A percentile compares a stretch with the other conserved stretches of the same genome.
Conservation (phyloP, 2,329 filamentous ascomycete genomes). For the Metarhizium rileyi region DNA sequence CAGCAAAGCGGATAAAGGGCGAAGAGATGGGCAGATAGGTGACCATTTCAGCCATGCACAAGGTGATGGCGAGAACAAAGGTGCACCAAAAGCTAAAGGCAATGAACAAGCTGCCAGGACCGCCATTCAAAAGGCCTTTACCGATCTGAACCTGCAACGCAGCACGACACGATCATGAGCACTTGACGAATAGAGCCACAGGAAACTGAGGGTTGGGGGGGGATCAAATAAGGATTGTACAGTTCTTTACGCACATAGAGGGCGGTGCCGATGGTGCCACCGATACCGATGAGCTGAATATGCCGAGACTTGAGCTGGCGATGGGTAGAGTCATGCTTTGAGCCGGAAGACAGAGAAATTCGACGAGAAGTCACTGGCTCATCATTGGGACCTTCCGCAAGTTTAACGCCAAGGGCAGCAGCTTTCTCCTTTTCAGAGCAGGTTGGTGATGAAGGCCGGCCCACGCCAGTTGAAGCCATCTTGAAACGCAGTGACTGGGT, state of each 20-base stretch:
- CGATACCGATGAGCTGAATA: slow-evolving; percentile 52
- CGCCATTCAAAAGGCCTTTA: slow-evolving; percentile 45
- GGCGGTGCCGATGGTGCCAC: slow-evolving; percentile 54
- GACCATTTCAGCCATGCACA: slow-evolving; percentile 65
- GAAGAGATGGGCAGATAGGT: slow-evolving; percentile 68
- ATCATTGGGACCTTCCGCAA: background rate
- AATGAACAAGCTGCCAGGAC: slow-evolving; percentile 47
- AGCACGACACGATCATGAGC: slow-evolving; percentile 9
- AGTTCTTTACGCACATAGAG: slow-evolving; percentile 34
- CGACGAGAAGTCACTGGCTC: slow-evolving; percentile 3
- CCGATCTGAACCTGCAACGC: slow-evolving; percentile 43
- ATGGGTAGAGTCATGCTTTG: slow-evolving; percentile 33
- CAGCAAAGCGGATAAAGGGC: slow-evolving; percentile 69
- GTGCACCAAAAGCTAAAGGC: slow-evolving; percentile 54
- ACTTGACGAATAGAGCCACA: slow-evolving; percentile 3
- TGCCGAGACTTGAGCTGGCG: slow-evolving; percentile 45
- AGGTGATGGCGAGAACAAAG: slow-evolving; percentile 49
- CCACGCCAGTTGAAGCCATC: slow-evolving; percentile 15
- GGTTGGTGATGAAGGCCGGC: slow-evolving; percentile 10
- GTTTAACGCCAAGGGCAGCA: background rate
- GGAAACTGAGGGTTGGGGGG: background rate
- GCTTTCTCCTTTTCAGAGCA: slow-evolving; percentile 15
- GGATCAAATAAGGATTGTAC: background rate
- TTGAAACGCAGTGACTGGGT: background rate
- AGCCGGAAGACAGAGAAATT: slow-evolving; percentile 10